phyloP scores from a whole-genome alignment of 495 filamentous ascomycete genomes.

The Aspergillus heteromorphus region DNA sequence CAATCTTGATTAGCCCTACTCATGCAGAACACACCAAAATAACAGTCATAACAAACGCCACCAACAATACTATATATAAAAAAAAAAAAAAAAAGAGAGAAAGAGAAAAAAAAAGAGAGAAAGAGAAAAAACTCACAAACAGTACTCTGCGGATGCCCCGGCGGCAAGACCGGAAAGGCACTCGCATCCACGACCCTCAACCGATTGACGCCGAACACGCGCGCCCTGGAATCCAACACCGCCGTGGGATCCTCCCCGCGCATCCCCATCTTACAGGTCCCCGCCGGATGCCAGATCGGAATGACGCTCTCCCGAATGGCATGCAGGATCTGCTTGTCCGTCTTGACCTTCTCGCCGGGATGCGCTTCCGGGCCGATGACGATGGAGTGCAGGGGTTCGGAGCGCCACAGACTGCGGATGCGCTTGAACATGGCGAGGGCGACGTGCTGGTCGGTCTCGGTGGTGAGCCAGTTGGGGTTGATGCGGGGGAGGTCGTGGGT shows the following conservation, averaged over 20 bases:
- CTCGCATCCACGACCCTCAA: conserved; percentile 56
- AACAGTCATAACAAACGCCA: no score
- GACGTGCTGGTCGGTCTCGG: conserved; percentile 44
- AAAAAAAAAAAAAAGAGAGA: no score
- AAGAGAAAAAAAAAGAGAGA: no score
- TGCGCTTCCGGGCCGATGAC: conserved; percentile 39
- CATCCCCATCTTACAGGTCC: conserved; percentile 53
- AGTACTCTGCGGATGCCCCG: conserved; percentile 47
- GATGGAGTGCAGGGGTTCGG: conserved; percentile 32
- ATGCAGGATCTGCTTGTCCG: conserved; percentile 48
- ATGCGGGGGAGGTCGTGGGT: conserved; percentile 46
- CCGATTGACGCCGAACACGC: conserved; percentile 46
- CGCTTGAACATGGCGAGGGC: conserved; percentile 51
- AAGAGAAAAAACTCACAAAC: no score
- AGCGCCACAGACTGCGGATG: conserved; percentile 36
- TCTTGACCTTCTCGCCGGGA: conserved; percentile 43
- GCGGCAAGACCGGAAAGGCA: conserved; percentile 47
- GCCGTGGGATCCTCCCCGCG: conserved; percentile 44
- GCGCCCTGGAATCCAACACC: conserved; percentile 49
- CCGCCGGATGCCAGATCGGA: conserved; percentile 46
- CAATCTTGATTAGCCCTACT: no score
- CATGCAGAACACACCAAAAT: no score
- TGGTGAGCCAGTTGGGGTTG: conserved; percentile 48
- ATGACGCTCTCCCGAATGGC: conserved; percentile 32
- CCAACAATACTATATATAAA: no score